Evolutionary conservation across 1,139 yeast species (phyloP), one percentile per base, ranked within the genome.

Genomic region (Scheffersomyces lignicola): DNA sequence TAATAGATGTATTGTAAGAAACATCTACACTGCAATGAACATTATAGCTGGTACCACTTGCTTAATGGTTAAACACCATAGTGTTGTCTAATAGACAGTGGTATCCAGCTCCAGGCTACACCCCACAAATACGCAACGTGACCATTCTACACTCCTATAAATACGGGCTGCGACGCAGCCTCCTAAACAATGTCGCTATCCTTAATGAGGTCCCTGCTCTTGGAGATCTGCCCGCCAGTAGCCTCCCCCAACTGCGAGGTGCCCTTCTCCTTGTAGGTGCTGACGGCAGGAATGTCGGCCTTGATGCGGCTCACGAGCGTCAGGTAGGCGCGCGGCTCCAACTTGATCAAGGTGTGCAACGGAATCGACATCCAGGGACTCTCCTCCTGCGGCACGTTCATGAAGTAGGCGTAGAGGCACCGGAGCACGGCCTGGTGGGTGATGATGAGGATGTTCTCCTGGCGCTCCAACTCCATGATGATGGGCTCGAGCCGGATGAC

Each of bases 361-460:
- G 99, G 99, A 38, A 92, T 95, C 32, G 95, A 88, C 96, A 92
- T 90, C 97, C 98, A 92, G 4, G 99, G 99, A 41, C 90, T 79
- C 56, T 89, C 94, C 52, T 92, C 97, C 59, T 90, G 97, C 4
- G 97, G 96, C 13, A 92, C 96, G 57, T 92, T 92, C 97, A 92
- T 94, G 57, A 90, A 92, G 59, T 94, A 92, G 4, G 98, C 97
- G 60, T 92, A 92, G 38, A 92, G 83, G 58, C 99, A 92, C 52
- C 99, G 78, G 49, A 92, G 71, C 15, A 92, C 97, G 0, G 98
- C 98, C 63, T 92, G 99, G 58, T 92, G 99, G 11, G 98, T 94
- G 29, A 94, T 94, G 44, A 92, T 92, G 57, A 94, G 71, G 38
- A 92, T 89, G 57, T 92, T 90, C 50, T 92, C 98, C 62, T 92